phyloP scores from a whole-genome alignment of 306 rosid genomes.

The Cyamopsis tetragonoloba region DNA sequence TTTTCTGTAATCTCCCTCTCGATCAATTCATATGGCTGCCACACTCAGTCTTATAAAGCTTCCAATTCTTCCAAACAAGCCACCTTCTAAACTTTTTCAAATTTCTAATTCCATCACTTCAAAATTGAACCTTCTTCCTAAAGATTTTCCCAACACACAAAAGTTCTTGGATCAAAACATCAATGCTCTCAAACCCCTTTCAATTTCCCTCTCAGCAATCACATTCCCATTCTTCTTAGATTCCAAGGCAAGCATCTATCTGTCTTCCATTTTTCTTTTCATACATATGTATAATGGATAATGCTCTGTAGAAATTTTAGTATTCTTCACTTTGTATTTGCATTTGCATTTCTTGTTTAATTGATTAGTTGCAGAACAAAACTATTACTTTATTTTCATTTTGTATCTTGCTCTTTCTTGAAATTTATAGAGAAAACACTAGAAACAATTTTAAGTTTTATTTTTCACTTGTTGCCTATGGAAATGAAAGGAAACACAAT shows the following conservation, averaged over 20 bases:
- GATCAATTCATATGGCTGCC: slow-evolving; percentile 54
- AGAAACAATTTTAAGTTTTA: too few species aligned
- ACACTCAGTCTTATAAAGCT: slow-evolving; percentile 59
- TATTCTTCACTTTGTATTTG: too few species aligned
- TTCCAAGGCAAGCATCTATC: slow-evolving; percentile 32
- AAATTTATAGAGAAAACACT: too few species aligned
- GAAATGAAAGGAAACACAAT: too few species aligned
- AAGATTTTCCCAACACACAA: slow-evolving; percentile 15
- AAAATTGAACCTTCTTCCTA: slow-evolving; percentile 21
- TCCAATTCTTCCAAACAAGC: slow-evolving; percentile 33
- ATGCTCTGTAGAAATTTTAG: too few species aligned
- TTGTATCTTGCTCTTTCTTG: too few species aligned
- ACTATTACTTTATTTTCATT: too few species aligned
- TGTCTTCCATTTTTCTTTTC: background rate
- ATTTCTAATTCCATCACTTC: slow-evolving; percentile 28
- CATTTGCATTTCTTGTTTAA: too few species aligned
- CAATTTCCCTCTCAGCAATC: slow-evolving; percentile 63
- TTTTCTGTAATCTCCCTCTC: background rate
- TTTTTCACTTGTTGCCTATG: too few species aligned
- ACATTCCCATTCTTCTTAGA: slow-evolving; percentile 59
- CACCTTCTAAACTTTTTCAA: slow-evolving; percentile 30
- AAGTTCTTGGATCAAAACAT: slow-evolving; percentile 19
- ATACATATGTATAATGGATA: too few species aligned
- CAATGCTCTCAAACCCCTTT: slow-evolving; percentile 40
- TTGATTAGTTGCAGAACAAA: too few species aligned